Base-by-base conservation (phyloP, 2,329 filamentous ascomycete species). In the Stylonectria norvegica region DNA sequence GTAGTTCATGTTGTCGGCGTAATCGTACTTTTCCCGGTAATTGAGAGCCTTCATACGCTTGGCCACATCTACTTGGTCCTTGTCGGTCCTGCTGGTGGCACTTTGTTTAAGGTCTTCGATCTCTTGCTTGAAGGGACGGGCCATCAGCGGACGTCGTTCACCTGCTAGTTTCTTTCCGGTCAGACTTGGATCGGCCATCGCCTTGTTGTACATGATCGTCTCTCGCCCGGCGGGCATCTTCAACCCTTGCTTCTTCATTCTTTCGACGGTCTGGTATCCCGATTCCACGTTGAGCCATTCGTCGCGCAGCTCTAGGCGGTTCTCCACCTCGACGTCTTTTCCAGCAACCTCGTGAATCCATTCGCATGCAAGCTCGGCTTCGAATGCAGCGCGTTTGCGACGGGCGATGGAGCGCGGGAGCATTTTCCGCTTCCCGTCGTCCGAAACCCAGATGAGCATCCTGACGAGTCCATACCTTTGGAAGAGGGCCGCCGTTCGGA, bases 391-490 rank as follows among this genome's bases (percentile, higher is more conserved):
- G 32, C 80, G 81, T 29, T 65, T 72, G n/a, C 83, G 76, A 1
- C 68, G 62, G 22, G 69, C 62, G 3, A 85, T 57, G 2, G 68
- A 66, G 37, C 76, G 76, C 0, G 90, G 85, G 6, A 95, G 43
- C 1, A 87, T 50, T 2, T 61, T 47, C 5, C 63, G 55, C 48
- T 79, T 79, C 40, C 88, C 83, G 0, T 76, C 68, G 30, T 82
- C 70, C 1, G 77, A 73, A 4, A 82, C 56, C 82, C 89, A 90
- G 27, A 90, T 59, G 1, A 97, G 72, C 70, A 91, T 83, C 34
- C 89, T 81, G 3, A 95, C 82, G 14, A 83, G 75, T 3, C 91
- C 91, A 58, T 89, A 90, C 19, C 72, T 70, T 53, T 95, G 85
- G 52, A 94, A 78, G 0, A 84, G 69, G 0, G 70, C 63, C 35